Conservation (phyloP, 257 asterid species). For the Henckelia pumila region DNA sequence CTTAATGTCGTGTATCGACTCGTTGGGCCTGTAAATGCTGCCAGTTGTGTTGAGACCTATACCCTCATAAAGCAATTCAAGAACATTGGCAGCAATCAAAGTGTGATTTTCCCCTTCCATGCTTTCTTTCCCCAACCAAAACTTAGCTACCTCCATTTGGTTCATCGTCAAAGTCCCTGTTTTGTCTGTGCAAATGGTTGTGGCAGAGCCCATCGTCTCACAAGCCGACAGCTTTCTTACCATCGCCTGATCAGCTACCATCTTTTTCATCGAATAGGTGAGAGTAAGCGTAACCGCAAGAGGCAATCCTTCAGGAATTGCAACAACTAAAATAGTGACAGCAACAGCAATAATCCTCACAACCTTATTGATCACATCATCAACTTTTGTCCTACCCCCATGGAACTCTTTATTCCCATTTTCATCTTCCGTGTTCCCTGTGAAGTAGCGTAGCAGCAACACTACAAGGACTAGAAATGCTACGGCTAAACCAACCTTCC, state of each 20-base stretch:
- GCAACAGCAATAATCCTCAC: slow-evolving; percentile 44
- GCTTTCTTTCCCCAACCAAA: slow-evolving; percentile 36
- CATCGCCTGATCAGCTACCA: too few species aligned
- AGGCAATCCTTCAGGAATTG: slow-evolving; percentile 59
- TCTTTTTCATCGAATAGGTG: slow-evolving; percentile 25
- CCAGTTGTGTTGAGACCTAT: slow-evolving; percentile 54
- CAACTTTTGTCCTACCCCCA: slow-evolving; percentile 30
- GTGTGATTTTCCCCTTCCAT: background rate
- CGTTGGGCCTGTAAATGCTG: slow-evolving; percentile 23
- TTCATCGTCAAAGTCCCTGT: slow-evolving; percentile 1
- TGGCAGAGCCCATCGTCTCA: too few species aligned
- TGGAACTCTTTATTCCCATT: slow-evolving; percentile 37
- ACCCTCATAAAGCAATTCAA: slow-evolving; percentile 39
- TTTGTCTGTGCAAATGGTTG: too few species aligned
- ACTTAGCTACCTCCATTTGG: slow-evolving; percentile 43
- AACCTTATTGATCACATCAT: slow-evolving; percentile 43
- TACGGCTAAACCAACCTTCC: slow-evolving; percentile 44
- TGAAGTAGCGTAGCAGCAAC: slow-evolving; percentile 40
- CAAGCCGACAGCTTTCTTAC: too few species aligned
- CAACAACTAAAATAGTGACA: slow-evolving; percentile 49
- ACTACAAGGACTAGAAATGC: slow-evolving; percentile 46
- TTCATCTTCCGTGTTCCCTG: slow-evolving; percentile 37
- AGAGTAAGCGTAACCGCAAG: slow-evolving; percentile 54
- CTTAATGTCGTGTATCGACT: slow-evolving; percentile 10
- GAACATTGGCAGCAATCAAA: slow-evolving; percentile 24